Base-by-base conservation (phyloP, 352 stramenopile species). In the Phytophthora hibernalis region DNA sequence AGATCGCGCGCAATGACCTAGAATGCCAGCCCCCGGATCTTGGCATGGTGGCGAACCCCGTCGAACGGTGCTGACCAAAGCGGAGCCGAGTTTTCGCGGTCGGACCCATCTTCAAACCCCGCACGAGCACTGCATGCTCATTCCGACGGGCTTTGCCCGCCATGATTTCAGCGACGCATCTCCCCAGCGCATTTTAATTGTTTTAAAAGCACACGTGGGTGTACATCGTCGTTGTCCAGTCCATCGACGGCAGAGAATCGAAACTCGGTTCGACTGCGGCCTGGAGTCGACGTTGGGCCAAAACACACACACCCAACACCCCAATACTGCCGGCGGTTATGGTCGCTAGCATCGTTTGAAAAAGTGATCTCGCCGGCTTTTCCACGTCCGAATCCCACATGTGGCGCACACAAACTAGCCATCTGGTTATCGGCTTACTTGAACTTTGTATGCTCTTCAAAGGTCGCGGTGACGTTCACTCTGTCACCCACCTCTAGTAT, bases 101-200 rank as follows among this genome's bases (percentile, higher is more conserved):
- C n/a, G n/a, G n/a, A 33, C 43, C 48, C 61, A 69, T 68, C 61
- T 63, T 53, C 61, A 45, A 42, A 43, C 52, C n/a, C 30, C 8
- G 18, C 48, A 31, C 61, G 43, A 69, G 54, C 28, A 64, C 69
- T 73, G 65, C 31, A 73, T 73, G 62, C 65, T 73, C 65, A 73
- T 63, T 66, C 37, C 50, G 45, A 28, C 22, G 35, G 45, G 42
- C 50, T 65, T 65, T 65, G 48, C 35, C 47, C 8, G 22, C n/a
- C 28, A 40, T 59, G 61, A 56, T 62, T 54, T 51, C 61, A 69
- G 61, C 47, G 61, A 53, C 50, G 54, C 43, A 73, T 69, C 65
- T n/a, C 54, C 58, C 58, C 28, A 22, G 35, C 24, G 30, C 31
- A 55, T 55, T 43, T n/a, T n/a, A n/a, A n/a, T n/a, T n/a, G n/a